Evolutionary conservation across 1,139 yeast species (phyloP).

Genomic region (Lodderomyces pseudojiufengensis): DNA sequence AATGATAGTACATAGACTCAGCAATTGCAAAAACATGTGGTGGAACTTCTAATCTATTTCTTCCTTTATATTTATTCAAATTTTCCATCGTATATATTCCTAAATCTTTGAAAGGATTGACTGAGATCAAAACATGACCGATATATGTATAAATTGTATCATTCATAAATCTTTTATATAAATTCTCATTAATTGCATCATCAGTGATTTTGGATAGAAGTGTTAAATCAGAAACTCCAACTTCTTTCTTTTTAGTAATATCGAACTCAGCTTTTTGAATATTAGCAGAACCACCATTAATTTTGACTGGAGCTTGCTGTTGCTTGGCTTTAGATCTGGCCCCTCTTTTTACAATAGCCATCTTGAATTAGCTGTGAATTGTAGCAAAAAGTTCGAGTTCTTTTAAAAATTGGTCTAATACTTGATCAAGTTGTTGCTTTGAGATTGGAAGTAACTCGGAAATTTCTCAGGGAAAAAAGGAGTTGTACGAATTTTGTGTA

Average conservation of each 20-base stretch:
- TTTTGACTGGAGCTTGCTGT: conserved; percentile 55
- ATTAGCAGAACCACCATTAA: conserved; percentile 27
- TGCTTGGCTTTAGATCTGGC: conserved; percentile 60
- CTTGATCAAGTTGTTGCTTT: too few relatives aligned
- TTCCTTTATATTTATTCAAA: conserved; percentile 76
- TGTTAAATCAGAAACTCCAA: conserved; percentile 94
- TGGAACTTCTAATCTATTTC: conserved; percentile 93
- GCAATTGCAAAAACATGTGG: conserved; percentile 99
- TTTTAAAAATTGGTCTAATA: too few relatives aligned
- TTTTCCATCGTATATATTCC: conserved; percentile 88
- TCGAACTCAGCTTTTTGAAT: conserved; percentile 94
- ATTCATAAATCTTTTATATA: conserved; percentile 84
- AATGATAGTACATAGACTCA: conserved; percentile 91
- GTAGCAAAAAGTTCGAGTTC: too few relatives aligned
- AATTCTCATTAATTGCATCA: conserved; percentile 88
- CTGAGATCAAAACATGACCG: conserved; percentile 88
- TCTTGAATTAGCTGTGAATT: too few relatives aligned
- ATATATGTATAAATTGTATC: conserved; percentile 87
- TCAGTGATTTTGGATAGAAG: conserved; percentile 84
- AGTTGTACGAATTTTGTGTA: too few relatives aligned
- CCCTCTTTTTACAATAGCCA: conserved; percentile 78
- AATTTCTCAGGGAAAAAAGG: too few relatives aligned
- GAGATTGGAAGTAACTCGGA: too few relatives aligned
- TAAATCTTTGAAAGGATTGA: conserved; percentile 92
- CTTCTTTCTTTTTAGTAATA: conserved; percentile 84